Evolutionary conservation across 1,139 yeast species (phyloP).

Genomic region (Geotrichum klebahnii): DNA sequence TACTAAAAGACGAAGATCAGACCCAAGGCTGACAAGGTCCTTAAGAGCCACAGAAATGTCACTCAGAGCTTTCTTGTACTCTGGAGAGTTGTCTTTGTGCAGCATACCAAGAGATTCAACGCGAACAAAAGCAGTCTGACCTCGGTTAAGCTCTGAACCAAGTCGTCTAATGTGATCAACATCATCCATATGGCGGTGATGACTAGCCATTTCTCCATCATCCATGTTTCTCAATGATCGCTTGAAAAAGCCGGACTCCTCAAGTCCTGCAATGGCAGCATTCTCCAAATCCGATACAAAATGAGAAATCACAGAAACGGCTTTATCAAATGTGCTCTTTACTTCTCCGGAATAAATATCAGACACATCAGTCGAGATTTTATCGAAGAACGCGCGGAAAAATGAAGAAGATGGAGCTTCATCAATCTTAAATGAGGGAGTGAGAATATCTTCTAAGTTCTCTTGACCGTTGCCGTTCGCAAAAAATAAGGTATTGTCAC

Average conservation of each 20-base stretch:
- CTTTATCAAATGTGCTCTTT: slow-evolving; percentile 22
- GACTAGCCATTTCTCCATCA: slow-evolving; percentile 19
- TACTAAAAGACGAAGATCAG: slow-evolving; percentile 24
- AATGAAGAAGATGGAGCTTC: slow-evolving; percentile 24
- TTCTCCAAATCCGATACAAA: slow-evolving; percentile 18
- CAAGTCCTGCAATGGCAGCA: slow-evolving; percentile 18
- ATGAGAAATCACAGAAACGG: slow-evolving; percentile 25
- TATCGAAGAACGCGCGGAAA: slow-evolving; percentile 24
- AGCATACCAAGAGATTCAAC: slow-evolving; percentile 23
- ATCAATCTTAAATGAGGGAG: slow-evolving; percentile 29
- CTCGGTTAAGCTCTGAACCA: slow-evolving; percentile 20
- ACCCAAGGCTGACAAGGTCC: slow-evolving; percentile 17
- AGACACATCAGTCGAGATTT: slow-evolving; percentile 24
- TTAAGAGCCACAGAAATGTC: slow-evolving; percentile 20
- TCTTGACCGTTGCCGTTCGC: slow-evolving; percentile 13
- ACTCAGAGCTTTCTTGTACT: slow-evolving; percentile 19
- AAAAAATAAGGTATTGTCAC: slow-evolving; percentile 14
- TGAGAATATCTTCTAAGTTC: slow-evolving; percentile 14
- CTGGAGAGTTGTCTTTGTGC: slow-evolving; percentile 9
- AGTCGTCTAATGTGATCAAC: slow-evolving; percentile 18
- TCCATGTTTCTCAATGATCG: slow-evolving; percentile 17
- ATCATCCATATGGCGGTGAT: slow-evolving; percentile 22
- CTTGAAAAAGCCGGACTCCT: slow-evolving; percentile 17
- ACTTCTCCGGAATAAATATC: slow-evolving; percentile 25
- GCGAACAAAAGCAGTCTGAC: slow-evolving; percentile 23